Evolutionary conservation across 1,139 yeast genomes (phyloP).

Genomic region (Lodderomyces metapsilosis): DNA sequence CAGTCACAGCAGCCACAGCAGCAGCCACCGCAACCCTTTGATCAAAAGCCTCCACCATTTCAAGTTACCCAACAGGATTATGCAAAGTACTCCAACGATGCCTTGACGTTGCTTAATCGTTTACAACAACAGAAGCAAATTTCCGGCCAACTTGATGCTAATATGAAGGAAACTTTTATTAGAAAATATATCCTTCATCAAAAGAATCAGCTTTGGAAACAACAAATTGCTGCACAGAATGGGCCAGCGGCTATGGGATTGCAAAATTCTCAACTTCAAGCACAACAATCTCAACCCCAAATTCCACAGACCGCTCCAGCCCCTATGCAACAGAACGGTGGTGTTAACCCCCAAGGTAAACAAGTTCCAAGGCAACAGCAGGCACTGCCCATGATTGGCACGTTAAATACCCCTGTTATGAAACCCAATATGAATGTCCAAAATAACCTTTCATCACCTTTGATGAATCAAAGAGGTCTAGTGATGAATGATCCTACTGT

Average conservation of each 20-base stretch:
- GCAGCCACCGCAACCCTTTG: constrained; percentile 14
- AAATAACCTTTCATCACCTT: constrained; percentile 19
- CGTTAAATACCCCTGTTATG: constrained; percentile 21
- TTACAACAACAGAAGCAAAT: constrained; percentile 41
- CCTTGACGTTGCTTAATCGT: constrained; percentile 36
- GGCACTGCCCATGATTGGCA: constrained; percentile 25
- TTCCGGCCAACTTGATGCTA: constrained; percentile 28
- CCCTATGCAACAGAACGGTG: constrained; percentile 13
- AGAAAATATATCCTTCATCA: constrained; percentile 43
- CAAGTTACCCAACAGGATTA: constrained; percentile 44
- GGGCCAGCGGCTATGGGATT: neutral
- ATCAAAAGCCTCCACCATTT: constrained; percentile 33
- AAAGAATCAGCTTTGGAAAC: constrained; percentile 42
- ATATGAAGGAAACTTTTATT: constrained; percentile 39
- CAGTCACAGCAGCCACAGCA: constrained; percentile 13
- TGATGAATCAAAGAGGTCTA: constrained; percentile 21
- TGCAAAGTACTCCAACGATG: constrained; percentile 41
- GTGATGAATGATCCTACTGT: constrained; percentile 3
- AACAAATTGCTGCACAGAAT: constrained; percentile 17
- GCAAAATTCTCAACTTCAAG: constrained; percentile 11
- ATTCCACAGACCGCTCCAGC: constrained; percentile 18
- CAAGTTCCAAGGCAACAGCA: constrained; percentile 13
- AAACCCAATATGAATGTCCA: constrained; percentile 19
- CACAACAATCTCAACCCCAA: constrained; percentile 14
- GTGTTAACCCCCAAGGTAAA: constrained; percentile 11